Percentiles rank a stretch among this genome's conserved stretches.
Conservation (phyloP, 2,329 filamentous ascomycete genomes). For the Cercospora sp. region DNA sequence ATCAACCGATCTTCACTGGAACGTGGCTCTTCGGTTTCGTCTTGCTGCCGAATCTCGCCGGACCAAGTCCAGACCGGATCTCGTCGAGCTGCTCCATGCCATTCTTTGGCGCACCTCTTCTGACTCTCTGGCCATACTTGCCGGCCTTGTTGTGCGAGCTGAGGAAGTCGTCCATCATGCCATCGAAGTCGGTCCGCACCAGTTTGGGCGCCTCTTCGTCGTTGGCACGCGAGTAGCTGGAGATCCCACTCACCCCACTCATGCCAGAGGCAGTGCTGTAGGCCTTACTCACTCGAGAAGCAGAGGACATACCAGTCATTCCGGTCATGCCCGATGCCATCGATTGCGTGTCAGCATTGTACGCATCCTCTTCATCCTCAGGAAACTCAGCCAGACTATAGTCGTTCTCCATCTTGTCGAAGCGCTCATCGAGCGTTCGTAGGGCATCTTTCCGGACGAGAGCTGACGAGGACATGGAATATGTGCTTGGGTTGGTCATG, state of each 20-base stretch:
- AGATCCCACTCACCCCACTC: conserved; percentile 42
- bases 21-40: conserved; percentile 13
- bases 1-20: conserved; percentile 12
- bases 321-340: conserved; percentile 52
- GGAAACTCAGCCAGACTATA: conserved; percentile 57
- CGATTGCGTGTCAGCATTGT: conserved; percentile 45
- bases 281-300: conserved; percentile 42
- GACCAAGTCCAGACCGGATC: conserved; percentile 56
- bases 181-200: conserved; percentile 77
- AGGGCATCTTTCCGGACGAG: conserved; percentile 85
- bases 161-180: conserved; percentile 90
- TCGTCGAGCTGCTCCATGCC: conserved; percentile 91
- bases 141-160: conserved; percentile 70
- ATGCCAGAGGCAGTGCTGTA: conserved; percentile 41
- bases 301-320: conserved; percentile 53
- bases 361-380: conserved; percentile 35
- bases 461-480: conserved; percentile 89
- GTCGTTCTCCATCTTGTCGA: conserved; percentile 84
- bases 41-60: conserved; percentile 16
- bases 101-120: conserved; percentile 74
- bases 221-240: conserved; percentile 37
- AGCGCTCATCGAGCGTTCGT: conserved; percentile 80
- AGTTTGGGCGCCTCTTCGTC: conserved; percentile 50
- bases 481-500: conserved; percentile 79
- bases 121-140: conserved; percentile 65